phyloP scores from a whole-genome alignment of 148 eudicot species.

The Arctostaphylos glauca region DNA sequence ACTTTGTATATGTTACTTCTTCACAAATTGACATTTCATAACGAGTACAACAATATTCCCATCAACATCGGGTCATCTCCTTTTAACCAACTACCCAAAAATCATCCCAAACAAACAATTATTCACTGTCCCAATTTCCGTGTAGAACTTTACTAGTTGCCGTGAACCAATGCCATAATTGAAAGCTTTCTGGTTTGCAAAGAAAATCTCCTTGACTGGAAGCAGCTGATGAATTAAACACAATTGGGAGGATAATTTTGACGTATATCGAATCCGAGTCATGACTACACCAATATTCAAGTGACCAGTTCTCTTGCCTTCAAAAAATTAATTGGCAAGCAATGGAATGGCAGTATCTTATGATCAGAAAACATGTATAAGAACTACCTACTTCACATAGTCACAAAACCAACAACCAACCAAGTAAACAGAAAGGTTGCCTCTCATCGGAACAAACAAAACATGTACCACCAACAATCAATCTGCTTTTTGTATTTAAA shows the following conservation, averaged over 20 bases:
- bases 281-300: not conserved
- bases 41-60: not conserved
- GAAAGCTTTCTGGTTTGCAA: not conserved
- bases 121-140: not conserved
- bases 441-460: not conserved
- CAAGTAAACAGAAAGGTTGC: not conserved
- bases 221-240: not conserved
- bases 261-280: not conserved
- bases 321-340: not conserved
- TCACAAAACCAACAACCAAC: not conserved
- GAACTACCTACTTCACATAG: not conserved
- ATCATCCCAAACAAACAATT: not conserved
- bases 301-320: not conserved
- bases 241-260: not conserved
- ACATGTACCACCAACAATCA: not conserved
- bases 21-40: not conserved
- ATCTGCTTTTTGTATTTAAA: not conserved
- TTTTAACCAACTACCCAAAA: not conserved
- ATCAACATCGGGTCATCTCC: not conserved
- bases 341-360: not conserved
- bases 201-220: not conserved
- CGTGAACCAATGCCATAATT: not conserved
- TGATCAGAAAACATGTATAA: not conserved
- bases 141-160: not conserved
- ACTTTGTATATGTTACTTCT: not conserved